A percentile compares a stretch with the other conserved stretches of the same genome.
Conservation (phyloP, 441 rosid genomes). For the Francoa sonchifolia region DNA sequence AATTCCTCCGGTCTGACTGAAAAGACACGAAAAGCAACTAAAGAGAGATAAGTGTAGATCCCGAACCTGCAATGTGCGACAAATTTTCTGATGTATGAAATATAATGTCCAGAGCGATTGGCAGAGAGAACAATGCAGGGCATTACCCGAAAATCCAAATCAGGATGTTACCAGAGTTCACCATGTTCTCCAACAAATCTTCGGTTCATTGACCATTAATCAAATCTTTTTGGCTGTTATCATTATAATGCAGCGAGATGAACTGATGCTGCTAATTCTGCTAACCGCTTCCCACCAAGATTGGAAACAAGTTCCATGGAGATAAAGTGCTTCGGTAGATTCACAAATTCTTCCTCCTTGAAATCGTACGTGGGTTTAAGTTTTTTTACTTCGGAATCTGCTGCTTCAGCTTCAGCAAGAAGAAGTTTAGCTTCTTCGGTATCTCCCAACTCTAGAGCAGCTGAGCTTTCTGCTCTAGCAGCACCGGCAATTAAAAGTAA, state of each 20-base stretch:
- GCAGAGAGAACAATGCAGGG: no score
- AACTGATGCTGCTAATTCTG: conserved; percentile 47
- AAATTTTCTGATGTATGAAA: no score
- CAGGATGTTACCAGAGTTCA: no score
- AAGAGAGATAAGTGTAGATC: no score
- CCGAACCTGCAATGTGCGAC: no score
- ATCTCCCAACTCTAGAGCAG: conserved; percentile 61
- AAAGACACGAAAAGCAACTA: no score
- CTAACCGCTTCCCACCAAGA: conserved; percentile 40
- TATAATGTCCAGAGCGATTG: no score
- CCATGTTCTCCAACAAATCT: neutral
- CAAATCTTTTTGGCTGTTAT: neutral
- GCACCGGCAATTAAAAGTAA: conserved; percentile 45
- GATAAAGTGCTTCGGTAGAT: conserved; percentile 42
- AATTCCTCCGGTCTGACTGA: no score
- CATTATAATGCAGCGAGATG: conserved; percentile 19
- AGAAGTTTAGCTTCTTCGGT: conserved; percentile 65
- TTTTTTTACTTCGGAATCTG: conserved; percentile 53
- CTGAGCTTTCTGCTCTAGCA: conserved; percentile 64
- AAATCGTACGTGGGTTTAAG: conserved; percentile 36
- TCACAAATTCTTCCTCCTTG: conserved; percentile 38
- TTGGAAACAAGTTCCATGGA: conserved; percentile 69
- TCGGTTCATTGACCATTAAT: conserved; percentile 2
- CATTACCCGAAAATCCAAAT: no score
- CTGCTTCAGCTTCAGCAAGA: conserved; percentile 65